A percentile compares a stretch with the other conserved stretches of the same genome.
Conservation (phyloP, 805 yeast species). For the Suhomyces pyralidae region DNA sequence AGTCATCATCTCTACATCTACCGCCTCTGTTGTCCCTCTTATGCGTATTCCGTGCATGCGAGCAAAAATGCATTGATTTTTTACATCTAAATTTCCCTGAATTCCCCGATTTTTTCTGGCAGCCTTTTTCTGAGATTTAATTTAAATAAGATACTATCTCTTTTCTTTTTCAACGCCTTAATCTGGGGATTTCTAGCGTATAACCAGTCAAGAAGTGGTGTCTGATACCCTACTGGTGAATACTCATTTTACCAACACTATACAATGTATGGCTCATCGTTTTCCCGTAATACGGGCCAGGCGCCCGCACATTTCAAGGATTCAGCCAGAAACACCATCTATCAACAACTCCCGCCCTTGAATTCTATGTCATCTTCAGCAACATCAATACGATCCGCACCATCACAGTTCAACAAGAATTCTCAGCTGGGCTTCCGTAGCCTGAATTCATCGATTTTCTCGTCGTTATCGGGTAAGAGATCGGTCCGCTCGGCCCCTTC, state of each 20-base stretch:
- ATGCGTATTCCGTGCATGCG: neutral
- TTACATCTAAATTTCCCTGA: neutral
- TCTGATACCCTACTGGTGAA: neutral
- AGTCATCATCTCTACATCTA: neutral
- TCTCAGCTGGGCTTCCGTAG: constrained; percentile 27
- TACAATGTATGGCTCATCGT: constrained; percentile 31
- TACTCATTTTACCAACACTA: neutral
- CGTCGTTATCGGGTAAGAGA: constrained; percentile 26
- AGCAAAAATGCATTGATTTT: neutral
- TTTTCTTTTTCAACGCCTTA: neutral
- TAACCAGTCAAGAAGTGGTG: neutral
- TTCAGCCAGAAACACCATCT: constrained; percentile 42
- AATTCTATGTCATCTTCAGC: constrained; percentile 23
- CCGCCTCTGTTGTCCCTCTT: neutral
- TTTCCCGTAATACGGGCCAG: constrained; percentile 22
- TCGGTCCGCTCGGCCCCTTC: constrained; percentile 44
- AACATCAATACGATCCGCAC: constrained; percentile 38
- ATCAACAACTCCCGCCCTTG: constrained; percentile 37
- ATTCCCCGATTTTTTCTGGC: neutral
- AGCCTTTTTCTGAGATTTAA: neutral
- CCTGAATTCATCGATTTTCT: constrained; percentile 39
- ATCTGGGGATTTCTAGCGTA: neutral
- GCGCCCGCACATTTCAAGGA: constrained; percentile 41
- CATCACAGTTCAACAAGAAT: constrained; percentile 25
- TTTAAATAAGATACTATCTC: neutral